Base-by-base conservation (phyloP, 177 flowering plant species). In the Telopea speciosissima region DNA sequence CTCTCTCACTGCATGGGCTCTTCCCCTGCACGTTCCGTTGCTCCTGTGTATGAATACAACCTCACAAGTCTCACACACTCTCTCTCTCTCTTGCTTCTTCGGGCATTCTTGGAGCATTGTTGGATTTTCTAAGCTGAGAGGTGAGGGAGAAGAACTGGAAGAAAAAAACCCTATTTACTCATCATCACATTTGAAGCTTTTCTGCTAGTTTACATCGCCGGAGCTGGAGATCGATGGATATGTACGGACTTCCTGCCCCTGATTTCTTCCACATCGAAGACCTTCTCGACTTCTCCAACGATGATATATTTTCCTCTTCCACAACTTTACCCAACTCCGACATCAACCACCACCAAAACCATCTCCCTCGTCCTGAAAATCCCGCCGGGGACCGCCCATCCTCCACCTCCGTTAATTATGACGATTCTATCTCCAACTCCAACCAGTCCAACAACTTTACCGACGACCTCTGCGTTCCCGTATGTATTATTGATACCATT, bases 381-480 rank as follows among this genome's bases (percentile, higher is more conserved):
- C 21, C 68, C 63, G 58, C 74, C 36, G 63, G 66, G 22, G 49
- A 26, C 75, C 58, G 63, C 70, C 40, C 79, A 63, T 49, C 70
- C 63, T 68, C 70, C 75, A 58, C 60, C 54, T 16, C 45, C 8
- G 60, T 19, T 12, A 9, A 49, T 49, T 49, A 1, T 13, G 54
- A 49, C 19, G 54, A 49, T 2, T 49, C 54, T 13, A n/a, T 49
- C 1, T 33, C 31, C 33, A 24, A 44, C 52, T 7, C 24, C 65
- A 24, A 58, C 1, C 44, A 28, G 31, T 19, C 63, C 62, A 44
- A 17, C 67, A 68, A 77, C 68, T 85, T 82, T 84, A 62, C 85
- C 44, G 79, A 79, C 73, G 79, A 81, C 21, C 80, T 85, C 66
- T 81, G 74, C 67, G 75, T 88, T 31, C 89, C 89, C 21, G 89